Conservation (phyloP, 495 filamentous ascomycete species). For the Jackrogersella multiformis region DNA sequence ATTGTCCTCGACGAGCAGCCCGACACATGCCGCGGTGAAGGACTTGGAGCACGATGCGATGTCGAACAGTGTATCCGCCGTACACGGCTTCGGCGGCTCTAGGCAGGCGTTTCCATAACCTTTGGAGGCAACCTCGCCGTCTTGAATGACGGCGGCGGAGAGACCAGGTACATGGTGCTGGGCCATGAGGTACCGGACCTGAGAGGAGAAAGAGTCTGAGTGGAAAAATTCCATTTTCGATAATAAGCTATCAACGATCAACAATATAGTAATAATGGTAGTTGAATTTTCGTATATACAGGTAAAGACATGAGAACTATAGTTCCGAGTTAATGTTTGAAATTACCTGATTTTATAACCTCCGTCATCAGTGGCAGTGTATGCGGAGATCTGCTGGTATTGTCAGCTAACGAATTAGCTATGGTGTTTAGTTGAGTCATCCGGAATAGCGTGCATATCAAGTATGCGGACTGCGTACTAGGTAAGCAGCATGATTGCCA, state of each 20-base stretch:
- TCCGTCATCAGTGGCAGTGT: not conserved
- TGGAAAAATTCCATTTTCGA: conserved; percentile 21
- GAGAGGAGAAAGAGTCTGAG: conserved; percentile 18
- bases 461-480: not conserved
- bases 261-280: too few species aligned
- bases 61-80: conserved; percentile 49
- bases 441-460: not conserved
- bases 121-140: conserved; percentile 42
- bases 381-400: not conserved
- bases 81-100: conserved; percentile 47
- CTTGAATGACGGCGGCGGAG: conserved; percentile 56
- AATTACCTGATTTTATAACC: not conserved
- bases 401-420: too few species aligned
- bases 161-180: conserved; percentile 60
- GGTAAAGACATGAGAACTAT: too few species aligned
- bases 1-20: conserved; percentile 58
- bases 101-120: conserved; percentile 36
- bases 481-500: not conserved
- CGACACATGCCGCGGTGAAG: conserved; percentile 60
- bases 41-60: conserved; percentile 63
- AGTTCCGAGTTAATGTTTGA: not conserved
- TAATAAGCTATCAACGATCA: too few species aligned
- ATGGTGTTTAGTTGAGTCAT: not conserved
- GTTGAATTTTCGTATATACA: not conserved
- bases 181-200: conserved; percentile 49